phyloP scores from a whole-genome alignment of 1,284 basidiomycete genomes.

The Puccinia polysora region DNA sequence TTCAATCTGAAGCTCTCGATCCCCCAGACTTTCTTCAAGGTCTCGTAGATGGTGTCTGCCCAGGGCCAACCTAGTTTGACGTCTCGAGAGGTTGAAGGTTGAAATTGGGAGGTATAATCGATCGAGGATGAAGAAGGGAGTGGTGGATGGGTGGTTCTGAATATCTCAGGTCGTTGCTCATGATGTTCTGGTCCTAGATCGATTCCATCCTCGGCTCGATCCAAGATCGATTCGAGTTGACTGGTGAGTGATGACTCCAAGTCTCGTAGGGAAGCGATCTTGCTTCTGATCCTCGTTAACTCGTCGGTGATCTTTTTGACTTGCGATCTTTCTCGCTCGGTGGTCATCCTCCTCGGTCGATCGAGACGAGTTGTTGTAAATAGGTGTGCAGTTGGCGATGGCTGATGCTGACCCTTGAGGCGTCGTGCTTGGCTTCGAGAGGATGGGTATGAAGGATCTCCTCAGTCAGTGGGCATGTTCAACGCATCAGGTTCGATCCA shows the following conservation, averaged over 20 bases:
- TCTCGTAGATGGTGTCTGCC: conserved; percentile 58
- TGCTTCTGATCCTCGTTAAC: background rate
- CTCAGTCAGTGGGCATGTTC: no score
- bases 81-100: background rate
- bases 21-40: conserved; percentile 62
- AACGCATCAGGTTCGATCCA: no score
- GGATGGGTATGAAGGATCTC: no score
- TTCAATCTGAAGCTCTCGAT: conserved; percentile 62
- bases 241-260: background rate
- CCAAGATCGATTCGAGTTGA: background rate
- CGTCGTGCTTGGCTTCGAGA: no score
- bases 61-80: conserved; percentile 53
- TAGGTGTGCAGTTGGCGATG: no score
- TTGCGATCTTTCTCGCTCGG: no score
- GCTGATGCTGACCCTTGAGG: no score
- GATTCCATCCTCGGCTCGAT: background rate
- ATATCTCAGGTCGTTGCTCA: background rate
- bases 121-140: conserved; percentile 45
- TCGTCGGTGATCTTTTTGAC: no score
- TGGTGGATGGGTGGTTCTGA: conserved; percentile 44
- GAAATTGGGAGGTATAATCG: conserved; percentile 9
- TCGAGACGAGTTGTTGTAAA: no score
- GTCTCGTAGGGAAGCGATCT: conserved; percentile 4
- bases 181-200: no score
- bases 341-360: no score